A percentile compares a stretch with the other conserved stretches of the same genome.
Conservation (phyloP, 148 eudicot genomes). For the Salicornia ramosissima region DNA sequence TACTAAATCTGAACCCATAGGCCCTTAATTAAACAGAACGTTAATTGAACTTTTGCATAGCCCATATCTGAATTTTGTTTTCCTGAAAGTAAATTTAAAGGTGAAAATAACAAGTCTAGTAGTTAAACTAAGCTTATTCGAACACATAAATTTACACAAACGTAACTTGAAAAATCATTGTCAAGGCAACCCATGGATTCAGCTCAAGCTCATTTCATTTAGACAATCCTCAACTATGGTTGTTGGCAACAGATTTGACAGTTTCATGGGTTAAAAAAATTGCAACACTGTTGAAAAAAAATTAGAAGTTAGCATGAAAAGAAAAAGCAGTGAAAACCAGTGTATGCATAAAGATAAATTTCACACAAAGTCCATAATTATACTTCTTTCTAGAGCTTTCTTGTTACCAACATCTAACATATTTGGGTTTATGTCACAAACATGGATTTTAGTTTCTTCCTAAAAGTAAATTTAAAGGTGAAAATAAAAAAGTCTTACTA, state of each 20-base stretch:
- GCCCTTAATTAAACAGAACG: neutral
- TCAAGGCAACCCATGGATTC: neutral
- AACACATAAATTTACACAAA: neutral
- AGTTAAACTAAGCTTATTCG: no score
- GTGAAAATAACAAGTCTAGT: neutral
- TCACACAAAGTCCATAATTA: neutral
- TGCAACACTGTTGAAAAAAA: neutral
- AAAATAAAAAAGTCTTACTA: no score
- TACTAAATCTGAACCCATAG: no score
- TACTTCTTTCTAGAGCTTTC: conserved; percentile 90
- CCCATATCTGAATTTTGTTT: neutral
- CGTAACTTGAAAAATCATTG: neutral
- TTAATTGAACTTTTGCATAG: neutral
- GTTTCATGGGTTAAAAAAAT: neutral
- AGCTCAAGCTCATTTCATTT: neutral
- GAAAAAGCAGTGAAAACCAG: neutral
- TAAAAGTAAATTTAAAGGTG: neutral
- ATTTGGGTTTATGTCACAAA: conserved; percentile 87
- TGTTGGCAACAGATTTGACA: neutral
- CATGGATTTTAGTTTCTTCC: conserved; percentile 76
- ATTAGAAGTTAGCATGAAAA: neutral
- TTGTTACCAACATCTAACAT: conserved; percentile 87
- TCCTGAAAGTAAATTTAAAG: neutral
- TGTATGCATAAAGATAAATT: neutral
- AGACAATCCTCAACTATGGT: neutral